A percentile compares a stretch with the other conserved stretches of the same genome.
Evolutionary conservation across 1,139 yeast species (phyloP).

Genomic region (Hansenula anomala): DNA sequence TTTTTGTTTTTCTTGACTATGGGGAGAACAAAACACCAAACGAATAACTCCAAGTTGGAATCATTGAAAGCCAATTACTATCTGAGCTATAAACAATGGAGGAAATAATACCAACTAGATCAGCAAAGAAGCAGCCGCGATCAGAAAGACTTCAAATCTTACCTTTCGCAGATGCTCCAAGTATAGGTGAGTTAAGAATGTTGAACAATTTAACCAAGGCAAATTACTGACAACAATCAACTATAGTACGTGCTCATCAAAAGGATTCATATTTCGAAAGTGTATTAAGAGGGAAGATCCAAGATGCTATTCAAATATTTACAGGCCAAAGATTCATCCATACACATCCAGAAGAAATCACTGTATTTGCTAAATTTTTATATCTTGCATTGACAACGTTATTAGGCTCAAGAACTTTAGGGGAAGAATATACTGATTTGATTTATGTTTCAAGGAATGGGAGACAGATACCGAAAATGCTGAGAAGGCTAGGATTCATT

Average conservation of each 20-base stretch:
- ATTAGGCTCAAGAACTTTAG: constrained; percentile 74
- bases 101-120: too few species aligned
- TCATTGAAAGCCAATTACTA: too few species aligned
- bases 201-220: too few species aligned
- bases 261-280: constrained; percentile 75
- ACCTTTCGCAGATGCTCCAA: constrained; percentile 40
- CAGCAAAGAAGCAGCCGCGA: neutral
- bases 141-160: constrained; percentile 12
- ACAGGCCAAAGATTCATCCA: constrained; percentile 64
- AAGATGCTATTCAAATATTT: constrained; percentile 48
- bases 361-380: constrained; percentile 50
- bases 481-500: constrained; percentile 48
- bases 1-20: too few species aligned
- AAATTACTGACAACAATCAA: too few species aligned
- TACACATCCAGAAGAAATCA: constrained; percentile 57
- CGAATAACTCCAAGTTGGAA: too few species aligned
- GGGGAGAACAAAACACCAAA: too few species aligned
- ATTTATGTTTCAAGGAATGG: constrained; percentile 59
- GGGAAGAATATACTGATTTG: constrained; percentile 91
- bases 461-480: constrained; percentile 40
- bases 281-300: constrained; percentile 48
- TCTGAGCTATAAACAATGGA: too few species aligned
- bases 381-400: constrained; percentile 72
- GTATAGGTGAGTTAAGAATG: constrained; percentile 36
- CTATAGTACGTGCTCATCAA: constrained; percentile 70